phyloP scores from a whole-genome alignment of 345 rosid species.

The Citrus medica region DNA sequence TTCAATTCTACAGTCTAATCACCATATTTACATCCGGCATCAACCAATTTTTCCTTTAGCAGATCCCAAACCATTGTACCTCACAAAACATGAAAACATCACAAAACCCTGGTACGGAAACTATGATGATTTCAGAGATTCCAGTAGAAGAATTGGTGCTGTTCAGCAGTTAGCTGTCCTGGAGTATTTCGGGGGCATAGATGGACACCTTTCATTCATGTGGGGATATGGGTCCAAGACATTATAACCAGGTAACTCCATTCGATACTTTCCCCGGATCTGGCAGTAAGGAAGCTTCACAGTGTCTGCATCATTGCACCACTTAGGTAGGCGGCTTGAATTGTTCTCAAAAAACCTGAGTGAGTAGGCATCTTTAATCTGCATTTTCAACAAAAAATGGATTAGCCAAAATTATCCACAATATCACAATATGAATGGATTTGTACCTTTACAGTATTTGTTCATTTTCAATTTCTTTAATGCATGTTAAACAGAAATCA shows the following conservation, averaged over 20 bases:
- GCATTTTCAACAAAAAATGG: conserved; percentile 20
- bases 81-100: background rate
- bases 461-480: background rate
- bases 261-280: conserved; percentile 80
- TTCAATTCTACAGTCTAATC: conserved; percentile 1
- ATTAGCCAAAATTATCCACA: background rate
- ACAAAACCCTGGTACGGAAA: background rate
- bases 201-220: conserved; percentile 89
- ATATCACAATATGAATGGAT: background rate
- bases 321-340: conserved; percentile 76
- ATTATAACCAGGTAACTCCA: conserved; percentile 94
- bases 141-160: background rate
- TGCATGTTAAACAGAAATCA: background rate
- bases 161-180: conserved; percentile 66
- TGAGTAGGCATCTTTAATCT: conserved; percentile 88
- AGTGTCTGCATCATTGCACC: conserved; percentile 88
- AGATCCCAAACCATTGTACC: background rate
- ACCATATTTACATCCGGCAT: conserved; percentile 17
- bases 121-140: background rate
- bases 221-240: conserved; percentile 81
- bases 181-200: conserved; percentile 78
- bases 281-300: conserved; percentile 89
- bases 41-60: background rate
- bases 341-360: conserved; percentile 72
- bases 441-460: background rate